These are phyloP conservation scores for Spencermartinsiella europaea DNA, from an alignment of 805 yeast species.

Conservation along the genomic window DNA sequence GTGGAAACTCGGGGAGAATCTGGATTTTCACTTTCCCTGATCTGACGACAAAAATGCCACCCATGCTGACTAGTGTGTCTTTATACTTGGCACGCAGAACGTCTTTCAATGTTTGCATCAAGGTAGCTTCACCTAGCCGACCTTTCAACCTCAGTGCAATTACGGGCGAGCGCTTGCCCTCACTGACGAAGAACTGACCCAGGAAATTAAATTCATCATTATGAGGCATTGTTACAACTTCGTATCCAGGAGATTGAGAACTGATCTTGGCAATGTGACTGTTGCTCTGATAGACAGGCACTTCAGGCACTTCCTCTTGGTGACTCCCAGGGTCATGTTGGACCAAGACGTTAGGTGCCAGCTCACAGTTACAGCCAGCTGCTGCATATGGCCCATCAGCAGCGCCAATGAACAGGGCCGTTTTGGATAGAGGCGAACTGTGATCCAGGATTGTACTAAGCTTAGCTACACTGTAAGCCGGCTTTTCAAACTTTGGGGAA, in stretches of 20 bases:
- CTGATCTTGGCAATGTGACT: not conserved
- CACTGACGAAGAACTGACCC: not conserved
- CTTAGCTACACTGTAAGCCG: not conserved
- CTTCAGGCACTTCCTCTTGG: no score
- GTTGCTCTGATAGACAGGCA: not conserved
- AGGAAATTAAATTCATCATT: constrained; percentile 1
- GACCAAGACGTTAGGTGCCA: not conserved
- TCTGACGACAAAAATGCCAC: not conserved
- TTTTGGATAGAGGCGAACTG: no score
- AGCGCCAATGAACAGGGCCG: constrained; percentile 1
- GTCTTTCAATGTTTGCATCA: not conserved
- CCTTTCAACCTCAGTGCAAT: not conserved
- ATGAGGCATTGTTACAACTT: not conserved
- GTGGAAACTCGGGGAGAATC: not conserved
- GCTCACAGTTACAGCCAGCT: constrained; percentile 1
- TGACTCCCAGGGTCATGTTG: no score
- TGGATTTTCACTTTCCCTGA: not conserved
- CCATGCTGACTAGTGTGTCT: not conserved
- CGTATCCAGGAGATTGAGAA: not conserved
- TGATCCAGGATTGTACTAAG: not conserved
- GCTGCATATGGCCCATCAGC: constrained; percentile 1
- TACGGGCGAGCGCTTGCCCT: not conserved
- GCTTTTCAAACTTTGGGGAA: not conserved
- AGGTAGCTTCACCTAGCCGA: not conserved
- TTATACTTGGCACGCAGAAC: not conserved